Evolutionary conservation across 345 rosid species (phyloP), one percentile per base, ranked within the genome.

Genomic region (Sonneratia caseolaris): DNA sequence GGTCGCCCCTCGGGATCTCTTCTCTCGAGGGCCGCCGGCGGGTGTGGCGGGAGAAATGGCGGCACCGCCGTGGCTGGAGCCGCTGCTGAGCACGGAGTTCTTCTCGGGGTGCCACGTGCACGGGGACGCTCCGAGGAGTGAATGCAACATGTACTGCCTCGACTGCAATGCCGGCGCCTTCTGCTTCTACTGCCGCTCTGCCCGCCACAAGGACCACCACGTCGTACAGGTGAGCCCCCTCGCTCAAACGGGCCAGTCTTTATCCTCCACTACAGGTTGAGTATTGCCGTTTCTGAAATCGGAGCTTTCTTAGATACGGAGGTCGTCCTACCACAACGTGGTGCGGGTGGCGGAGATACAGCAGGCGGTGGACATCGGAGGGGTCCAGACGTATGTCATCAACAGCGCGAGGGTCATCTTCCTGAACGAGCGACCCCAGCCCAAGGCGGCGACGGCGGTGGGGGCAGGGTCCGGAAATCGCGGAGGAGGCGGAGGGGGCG

Each of bases 271-370:
- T 15, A 0, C 38, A 3, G 55, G 47, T 22, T 21, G 0, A 6
- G 19, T 16, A 27, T 45, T 69, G 18, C n/a, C 22, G 16, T 32
- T 16, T 57, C 51, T 10, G 43, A 27, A 62, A 62, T 62, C 18
- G 37, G 66, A 10, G 18, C 19, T 13, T 42, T 21, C 8, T 14
- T 59, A 92, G 98, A 88, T 93, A 78, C 82, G 98, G 81, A 75
- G 96, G 80, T 93, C 97, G 0, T 93, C 98, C 22, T 93, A 91
- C 72, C 98, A 91, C 70, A 91, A 93, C 80, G 98, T 91, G 40
- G 98, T 93, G 72, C 85, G 98, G 74, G 91, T 87, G 8, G 65
- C 88, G 18, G 98, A 93, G 84, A 89, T 93, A 71, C 92, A 91
- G 69, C 86, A 81, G 59, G 83, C 76, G 16, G 49, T 93, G 80